Conservation (phyloP, 1,284 basidiomycete species). For the Irpex lacteus region DNA sequence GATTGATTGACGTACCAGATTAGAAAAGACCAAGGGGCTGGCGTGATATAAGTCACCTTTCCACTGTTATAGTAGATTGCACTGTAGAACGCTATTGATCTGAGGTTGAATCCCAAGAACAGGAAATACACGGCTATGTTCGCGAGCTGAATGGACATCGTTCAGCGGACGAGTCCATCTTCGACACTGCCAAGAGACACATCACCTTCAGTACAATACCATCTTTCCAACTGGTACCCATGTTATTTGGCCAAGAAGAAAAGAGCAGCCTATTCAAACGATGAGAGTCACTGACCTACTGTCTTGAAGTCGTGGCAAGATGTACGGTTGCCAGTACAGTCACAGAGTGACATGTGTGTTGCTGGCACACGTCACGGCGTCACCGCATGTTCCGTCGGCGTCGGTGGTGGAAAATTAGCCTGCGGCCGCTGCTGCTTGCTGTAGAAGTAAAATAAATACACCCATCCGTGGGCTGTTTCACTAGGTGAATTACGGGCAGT, state of each 20-base stretch:
- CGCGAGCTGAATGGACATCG: conserved; percentile 45
- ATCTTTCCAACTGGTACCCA: not conserved
- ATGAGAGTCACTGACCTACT: too few relatives aligned
- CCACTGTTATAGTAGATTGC: conserved; percentile 60
- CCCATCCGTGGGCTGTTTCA: too few relatives aligned
- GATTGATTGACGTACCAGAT: conserved; percentile 57
- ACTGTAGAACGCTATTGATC: conserved; percentile 73
- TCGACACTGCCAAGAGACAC: not conserved
- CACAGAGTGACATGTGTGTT: too few relatives aligned
- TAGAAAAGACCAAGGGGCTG: conserved; percentile 84
- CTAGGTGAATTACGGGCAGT: too few relatives aligned
- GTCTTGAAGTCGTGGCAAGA: too few relatives aligned
- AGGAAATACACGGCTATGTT: conserved; percentile 79
- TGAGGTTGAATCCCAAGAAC: conserved; percentile 88
- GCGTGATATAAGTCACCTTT: conserved; percentile 87
- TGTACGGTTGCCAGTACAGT: too few relatives aligned
- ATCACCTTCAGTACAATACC: not conserved
- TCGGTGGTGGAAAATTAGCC: too few relatives aligned
- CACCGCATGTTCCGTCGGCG: too few relatives aligned
- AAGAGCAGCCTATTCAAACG: too few relatives aligned
- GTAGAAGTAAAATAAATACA: too few relatives aligned
- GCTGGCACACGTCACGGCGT: too few relatives aligned
- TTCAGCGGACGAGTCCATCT: not conserved
- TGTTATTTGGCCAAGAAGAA: not conserved
- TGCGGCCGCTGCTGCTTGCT: too few relatives aligned